Conservation (phyloP, 139 green algal genomes). For the Auxenochlorella pyrenoidosa region DNA sequence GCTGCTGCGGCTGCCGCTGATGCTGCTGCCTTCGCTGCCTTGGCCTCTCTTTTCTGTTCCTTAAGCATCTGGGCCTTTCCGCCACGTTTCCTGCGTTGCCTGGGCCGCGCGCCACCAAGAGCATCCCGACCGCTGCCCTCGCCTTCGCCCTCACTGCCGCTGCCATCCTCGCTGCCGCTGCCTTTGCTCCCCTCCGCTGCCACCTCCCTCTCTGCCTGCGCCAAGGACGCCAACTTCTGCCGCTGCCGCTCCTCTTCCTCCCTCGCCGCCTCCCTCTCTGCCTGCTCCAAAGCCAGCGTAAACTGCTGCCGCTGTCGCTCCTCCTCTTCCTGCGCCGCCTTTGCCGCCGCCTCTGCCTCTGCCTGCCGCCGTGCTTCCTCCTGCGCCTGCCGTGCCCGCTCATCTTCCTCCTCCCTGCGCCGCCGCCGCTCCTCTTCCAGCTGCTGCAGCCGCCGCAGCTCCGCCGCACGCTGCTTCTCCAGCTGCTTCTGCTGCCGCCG, state of each 20-base stretch:
- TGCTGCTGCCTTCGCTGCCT: neutral
- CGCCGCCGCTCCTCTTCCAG: neutral
- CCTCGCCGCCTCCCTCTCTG: neutral
- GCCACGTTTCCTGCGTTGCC: neutral
- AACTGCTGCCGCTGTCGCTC: neutral
- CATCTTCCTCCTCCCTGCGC: neutral
- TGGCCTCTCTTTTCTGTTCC: neutral
- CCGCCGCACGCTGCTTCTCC: neutral
- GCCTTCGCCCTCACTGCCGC: neutral
- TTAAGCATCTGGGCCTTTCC: too few relatives aligned
- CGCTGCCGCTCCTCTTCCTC: neutral
- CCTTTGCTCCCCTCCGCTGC: neutral
- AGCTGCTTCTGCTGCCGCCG: neutral
- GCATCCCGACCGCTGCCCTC: neutral
- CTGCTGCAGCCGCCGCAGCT: neutral
- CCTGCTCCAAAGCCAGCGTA: neutral
- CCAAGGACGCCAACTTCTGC: neutral
- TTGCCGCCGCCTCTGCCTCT: neutral
- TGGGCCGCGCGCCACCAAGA: neutral
- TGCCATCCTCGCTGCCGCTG: neutral
- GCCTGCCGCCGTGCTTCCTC: slow-evolving; percentile 4
- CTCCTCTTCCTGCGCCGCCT: neutral
- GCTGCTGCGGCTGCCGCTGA: neutral
- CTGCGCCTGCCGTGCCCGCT: neutral
- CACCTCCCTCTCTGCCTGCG: neutral